Conservation (phyloP, 2,329 filamentous ascomycete species). For the Rhytidhysteron rufulum region DNA sequence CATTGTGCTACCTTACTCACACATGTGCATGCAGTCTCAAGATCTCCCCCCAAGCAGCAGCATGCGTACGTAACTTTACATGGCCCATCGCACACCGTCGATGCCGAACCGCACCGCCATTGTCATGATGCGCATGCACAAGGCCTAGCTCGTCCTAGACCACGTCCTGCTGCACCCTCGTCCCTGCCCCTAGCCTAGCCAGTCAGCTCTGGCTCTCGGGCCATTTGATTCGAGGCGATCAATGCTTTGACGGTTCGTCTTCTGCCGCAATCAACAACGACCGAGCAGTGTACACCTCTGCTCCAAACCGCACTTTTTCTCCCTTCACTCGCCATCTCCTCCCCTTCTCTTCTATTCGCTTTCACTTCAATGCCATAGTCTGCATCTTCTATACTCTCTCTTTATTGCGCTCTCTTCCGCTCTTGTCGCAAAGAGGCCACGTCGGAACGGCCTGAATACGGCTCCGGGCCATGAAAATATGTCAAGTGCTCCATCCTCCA, state of each 20-base stretch:
- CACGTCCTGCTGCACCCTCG: too few relatives aligned
- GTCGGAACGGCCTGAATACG: constrained; percentile 1
- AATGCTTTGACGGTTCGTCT: neutral
- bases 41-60: too few relatives aligned
- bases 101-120: too few relatives aligned
- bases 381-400: neutral
- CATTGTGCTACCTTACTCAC: too few relatives aligned
- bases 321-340: neutral
- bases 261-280: neutral
- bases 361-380: neutral
- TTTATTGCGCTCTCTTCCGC: neutral
- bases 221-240: neutral
- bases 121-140: too few relatives aligned
- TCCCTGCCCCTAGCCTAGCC: neutral
- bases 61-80: too few relatives aligned
- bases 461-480: constrained; percentile 53
- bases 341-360: neutral
- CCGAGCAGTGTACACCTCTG: neutral
- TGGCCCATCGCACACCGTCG: too few relatives aligned
- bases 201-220: neutral
- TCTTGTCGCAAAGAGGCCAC: neutral
- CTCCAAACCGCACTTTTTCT: too few relatives aligned
- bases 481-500: constrained; percentile 58
- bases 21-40: too few relatives aligned
- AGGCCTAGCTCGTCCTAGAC: too few relatives aligned